Evolutionary conservation across 2,329 filamentous ascomycete genomes (phyloP).

Genomic region (Tympanopsis confertula): DNA sequence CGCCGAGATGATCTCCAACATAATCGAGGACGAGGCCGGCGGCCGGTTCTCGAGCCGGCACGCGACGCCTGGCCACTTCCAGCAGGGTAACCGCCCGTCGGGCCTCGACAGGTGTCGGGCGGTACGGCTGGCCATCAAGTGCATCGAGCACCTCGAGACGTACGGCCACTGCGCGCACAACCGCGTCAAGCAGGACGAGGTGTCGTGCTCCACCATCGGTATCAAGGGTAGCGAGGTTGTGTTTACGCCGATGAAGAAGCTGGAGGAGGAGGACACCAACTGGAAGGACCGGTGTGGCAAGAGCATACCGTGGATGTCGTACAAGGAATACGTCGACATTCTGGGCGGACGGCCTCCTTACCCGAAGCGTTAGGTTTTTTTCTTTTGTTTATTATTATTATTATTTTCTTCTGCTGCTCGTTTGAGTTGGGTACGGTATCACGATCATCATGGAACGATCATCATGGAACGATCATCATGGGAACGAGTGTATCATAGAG

Average conservation of each 20-base stretch:
- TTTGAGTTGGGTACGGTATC: no score
- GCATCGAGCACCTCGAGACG: slow-evolving; percentile 78
- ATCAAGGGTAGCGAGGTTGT: slow-evolving; percentile 82
- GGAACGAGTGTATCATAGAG: no score
- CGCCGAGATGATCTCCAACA: slow-evolving; percentile 86
- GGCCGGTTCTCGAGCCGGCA: slow-evolving; percentile 86
- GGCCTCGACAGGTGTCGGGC: slow-evolving; percentile 93
- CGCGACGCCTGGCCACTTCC: slow-evolving; percentile 85
- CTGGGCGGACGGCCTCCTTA: slow-evolving; percentile 51
- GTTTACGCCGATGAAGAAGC: slow-evolving; percentile 69
- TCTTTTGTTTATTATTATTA: no score
- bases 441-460: no score
- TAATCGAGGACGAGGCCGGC: slow-evolving; percentile 86
- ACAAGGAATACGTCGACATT: slow-evolving; percentile 75
- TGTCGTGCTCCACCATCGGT: slow-evolving; percentile 74
- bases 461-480: no score
- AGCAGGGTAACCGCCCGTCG: slow-evolving; percentile 84
- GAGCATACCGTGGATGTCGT: slow-evolving; percentile 70
- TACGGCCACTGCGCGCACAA: slow-evolving; percentile 53
- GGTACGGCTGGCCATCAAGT: slow-evolving; percentile 84
- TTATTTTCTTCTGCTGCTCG: no score
- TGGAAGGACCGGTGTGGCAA: slow-evolving; percentile 82
- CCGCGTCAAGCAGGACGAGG: slow-evolving; percentile 61
- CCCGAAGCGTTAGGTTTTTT: no score
- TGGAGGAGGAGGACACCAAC: slow-evolving; percentile 80